phyloP scores from a whole-genome alignment of 2,329 filamentous ascomycete species.

The Arthrobotrys iridis region DNA sequence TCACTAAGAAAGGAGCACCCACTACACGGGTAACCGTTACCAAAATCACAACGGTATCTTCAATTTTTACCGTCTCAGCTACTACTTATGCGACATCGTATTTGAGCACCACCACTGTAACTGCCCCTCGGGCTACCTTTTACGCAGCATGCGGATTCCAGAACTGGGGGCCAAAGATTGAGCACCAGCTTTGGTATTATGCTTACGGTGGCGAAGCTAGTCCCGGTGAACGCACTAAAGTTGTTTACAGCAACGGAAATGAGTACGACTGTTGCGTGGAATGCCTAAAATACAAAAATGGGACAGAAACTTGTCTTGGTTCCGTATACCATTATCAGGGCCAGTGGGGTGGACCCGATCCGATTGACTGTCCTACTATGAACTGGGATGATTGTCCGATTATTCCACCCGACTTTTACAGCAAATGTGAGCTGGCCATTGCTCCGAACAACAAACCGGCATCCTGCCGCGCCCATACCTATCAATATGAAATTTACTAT shows the following conservation, averaged over 20 bases:
- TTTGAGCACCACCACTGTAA: constrained; percentile 1
- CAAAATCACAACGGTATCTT: neutral
- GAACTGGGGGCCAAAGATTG: constrained; percentile 11
- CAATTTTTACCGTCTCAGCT: neutral
- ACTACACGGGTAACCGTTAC: neutral
- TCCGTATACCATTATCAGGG: constrained; percentile 10
- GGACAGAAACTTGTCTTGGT: constrained; percentile 5
- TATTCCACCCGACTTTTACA: neutral
- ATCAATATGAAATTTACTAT: neutral
- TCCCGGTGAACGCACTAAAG: neutral
- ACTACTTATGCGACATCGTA: neutral
- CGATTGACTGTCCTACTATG: neutral
- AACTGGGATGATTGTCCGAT: neutral
- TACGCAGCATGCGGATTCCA: constrained; percentile 16
- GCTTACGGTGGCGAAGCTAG: neutral
- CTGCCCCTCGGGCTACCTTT: neutral
- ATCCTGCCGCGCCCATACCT: neutral
- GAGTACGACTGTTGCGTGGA: constrained; percentile 19
- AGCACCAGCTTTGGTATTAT: neutral
- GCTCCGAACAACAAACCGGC: neutral
- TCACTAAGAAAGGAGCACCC: neutral
- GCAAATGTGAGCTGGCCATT: constrained; percentile 12
- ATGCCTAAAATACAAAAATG: neutral
- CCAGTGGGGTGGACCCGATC: constrained; percentile 10
- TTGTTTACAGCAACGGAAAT: constrained; percentile 18